Conservation (phyloP, 2,329 filamentous ascomycete species). For the Fusarium aywerte region DNA sequence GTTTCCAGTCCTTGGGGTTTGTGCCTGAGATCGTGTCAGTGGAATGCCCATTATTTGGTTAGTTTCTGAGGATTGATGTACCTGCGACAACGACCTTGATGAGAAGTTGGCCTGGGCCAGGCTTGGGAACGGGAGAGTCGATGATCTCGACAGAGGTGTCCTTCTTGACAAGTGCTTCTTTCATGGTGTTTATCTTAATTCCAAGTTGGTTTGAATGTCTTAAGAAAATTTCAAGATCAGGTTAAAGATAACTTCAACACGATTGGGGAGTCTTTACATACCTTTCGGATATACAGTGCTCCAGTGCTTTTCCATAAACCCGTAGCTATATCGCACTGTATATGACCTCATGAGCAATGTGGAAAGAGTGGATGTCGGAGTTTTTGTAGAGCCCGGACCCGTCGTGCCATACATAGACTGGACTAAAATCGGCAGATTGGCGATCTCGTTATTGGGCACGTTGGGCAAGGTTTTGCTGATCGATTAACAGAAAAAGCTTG, state of each 20-base stretch:
- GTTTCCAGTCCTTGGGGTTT: constrained; percentile 48
- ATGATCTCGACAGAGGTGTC: constrained; percentile 6
- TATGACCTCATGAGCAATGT: constrained; percentile 21
- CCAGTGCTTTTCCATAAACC: neutral
- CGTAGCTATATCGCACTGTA: neutral
- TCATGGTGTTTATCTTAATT: constrained; percentile 1
- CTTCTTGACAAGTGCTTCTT: constrained; percentile 25
- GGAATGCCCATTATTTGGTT: fast-evolving
- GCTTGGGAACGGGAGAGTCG: constrained; percentile 14
- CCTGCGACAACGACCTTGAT: constrained; percentile 22
- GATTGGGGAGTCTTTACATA: neutral
- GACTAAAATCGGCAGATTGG: neutral
- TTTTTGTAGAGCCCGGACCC: neutral
- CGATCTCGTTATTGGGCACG: neutral
- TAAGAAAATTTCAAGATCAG: neutral
- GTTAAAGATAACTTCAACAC: no score
- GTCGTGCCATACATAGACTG: neutral
- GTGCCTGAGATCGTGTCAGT: constrained; percentile 2
- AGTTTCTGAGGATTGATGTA: neutral
- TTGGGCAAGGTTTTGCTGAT: neutral
- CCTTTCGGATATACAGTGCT: neutral
- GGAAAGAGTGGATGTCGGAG: constrained; percentile 2
- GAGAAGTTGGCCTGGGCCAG: constrained; percentile 1
- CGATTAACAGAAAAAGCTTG: neutral
- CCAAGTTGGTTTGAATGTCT: no score